These are phyloP conservation scores for Chalciporus sphaerocephalus DNA, from an alignment of 768 basidiomycete species.

Conservation along the genomic window DNA sequence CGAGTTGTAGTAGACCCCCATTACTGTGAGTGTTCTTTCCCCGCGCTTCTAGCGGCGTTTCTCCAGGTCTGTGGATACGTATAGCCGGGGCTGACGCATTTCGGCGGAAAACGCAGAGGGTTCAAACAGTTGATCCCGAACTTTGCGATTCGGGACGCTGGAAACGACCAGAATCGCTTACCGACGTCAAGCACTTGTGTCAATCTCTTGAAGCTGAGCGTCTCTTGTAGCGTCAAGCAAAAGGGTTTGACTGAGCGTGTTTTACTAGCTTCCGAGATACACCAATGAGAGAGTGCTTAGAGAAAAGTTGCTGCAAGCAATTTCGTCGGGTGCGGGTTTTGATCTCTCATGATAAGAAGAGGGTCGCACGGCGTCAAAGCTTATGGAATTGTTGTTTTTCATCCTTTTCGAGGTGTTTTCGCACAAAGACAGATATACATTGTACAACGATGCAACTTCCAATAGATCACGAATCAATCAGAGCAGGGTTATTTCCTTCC, in stretches of 20 bases:
- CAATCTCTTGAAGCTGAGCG: slow-evolving; percentile 78
- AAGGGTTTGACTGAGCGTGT: not conserved
- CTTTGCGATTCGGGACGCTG: slow-evolving; percentile 84
- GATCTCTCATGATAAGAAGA: slow-evolving; percentile 65
- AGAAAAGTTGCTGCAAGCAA: slow-evolving; percentile 79
- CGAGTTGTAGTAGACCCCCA: slow-evolving; percentile 87
- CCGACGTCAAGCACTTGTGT: slow-evolving; percentile 85
- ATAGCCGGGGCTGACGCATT: not conserved
- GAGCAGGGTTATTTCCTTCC: slow-evolving; percentile 13
- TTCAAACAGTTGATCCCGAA: slow-evolving; percentile 85
- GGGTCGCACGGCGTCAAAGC: not conserved
- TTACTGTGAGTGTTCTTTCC: slow-evolving; percentile 54
- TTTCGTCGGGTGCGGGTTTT: slow-evolving; percentile 86
- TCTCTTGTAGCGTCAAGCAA: not conserved
- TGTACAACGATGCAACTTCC: slow-evolving; percentile 12
- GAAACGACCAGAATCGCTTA: slow-evolving; percentile 63
- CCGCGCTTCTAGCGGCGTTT: not conserved
- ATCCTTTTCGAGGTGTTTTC: slow-evolving; percentile 1
- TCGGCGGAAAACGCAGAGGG: slow-evolving; percentile 43
- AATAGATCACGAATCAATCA: slow-evolving; percentile 8
- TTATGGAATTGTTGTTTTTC: not conserved
- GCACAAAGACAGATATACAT: not conserved
- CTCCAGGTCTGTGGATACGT: too few relatives aligned
- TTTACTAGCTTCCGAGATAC: slow-evolving; percentile 63
- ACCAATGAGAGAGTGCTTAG: slow-evolving; percentile 57